These are phyloP conservation scores for Pyropia haitanensis DNA, from an alignment of 23 red algal species.

Conservation along the genomic window DNA sequence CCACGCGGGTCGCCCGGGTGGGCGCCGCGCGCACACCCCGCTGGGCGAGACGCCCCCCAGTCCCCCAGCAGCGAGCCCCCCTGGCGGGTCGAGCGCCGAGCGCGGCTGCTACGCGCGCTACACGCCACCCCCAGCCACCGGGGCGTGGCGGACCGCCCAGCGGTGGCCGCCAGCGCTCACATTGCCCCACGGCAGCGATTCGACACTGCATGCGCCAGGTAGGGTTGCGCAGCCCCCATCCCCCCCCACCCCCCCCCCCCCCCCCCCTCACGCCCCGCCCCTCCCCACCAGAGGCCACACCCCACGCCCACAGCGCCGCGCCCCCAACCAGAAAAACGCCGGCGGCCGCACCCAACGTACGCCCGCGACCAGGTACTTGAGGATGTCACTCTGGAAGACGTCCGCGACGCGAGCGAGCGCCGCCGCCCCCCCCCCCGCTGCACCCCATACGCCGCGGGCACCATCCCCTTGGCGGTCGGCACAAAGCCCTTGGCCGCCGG, in stretches of 20 bases:
- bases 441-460: background rate
- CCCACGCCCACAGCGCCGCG: background rate
- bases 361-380: conserved; percentile 65
- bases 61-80: no score
- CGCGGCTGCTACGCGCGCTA: no score
- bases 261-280: no score
- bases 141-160: no score
- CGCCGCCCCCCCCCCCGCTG: background rate
- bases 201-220: background rate
- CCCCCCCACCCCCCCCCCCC: no score
- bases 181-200: background rate
- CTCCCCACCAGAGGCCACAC: background rate
- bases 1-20: no score
- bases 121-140: no score
- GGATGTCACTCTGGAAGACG: conserved; percentile 15
- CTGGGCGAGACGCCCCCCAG: no score
- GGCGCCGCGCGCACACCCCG: no score
- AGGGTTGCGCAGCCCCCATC: no score
- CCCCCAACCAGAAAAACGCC: background rate
- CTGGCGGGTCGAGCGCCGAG: no score
- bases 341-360: conserved; percentile 18
- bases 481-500: background rate
- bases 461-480: background rate
- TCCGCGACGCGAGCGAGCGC: background rate
- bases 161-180: no score